Conservation (phyloP, 805 yeast species). For the Metschnikowia arizonensis region DNA sequence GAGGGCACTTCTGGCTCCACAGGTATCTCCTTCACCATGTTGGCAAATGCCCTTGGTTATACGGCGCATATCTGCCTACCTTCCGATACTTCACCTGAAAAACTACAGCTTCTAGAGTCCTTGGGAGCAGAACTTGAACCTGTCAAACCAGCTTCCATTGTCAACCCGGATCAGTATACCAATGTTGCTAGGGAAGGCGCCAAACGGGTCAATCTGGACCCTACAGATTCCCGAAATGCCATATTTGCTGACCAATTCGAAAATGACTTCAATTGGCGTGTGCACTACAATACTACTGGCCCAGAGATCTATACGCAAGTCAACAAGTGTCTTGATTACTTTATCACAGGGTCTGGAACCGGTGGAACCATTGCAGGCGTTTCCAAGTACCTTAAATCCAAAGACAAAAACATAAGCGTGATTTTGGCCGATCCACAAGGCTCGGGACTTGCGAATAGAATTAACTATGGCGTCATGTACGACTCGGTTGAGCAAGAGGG, state of each 20-base stretch:
- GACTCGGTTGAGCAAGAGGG: constrained; percentile 88
- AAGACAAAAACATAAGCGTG: constrained; percentile 40
- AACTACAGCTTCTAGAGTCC: constrained; percentile 62
- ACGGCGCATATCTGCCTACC: constrained; percentile 91
- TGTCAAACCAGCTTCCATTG: constrained; percentile 93
- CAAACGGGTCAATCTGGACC: constrained; percentile 40
- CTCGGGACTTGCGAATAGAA: constrained; percentile 80
- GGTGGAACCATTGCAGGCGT: constrained; percentile 45
- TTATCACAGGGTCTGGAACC: constrained; percentile 92
- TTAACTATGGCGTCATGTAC: constrained; percentile 91
- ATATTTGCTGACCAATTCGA: constrained; percentile 95
- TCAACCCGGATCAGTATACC: constrained; percentile 89
- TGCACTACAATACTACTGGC: constrained; percentile 80
- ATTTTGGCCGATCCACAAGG: constrained; percentile 95
- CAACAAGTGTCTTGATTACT: constrained; percentile 60
- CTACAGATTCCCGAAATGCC: constrained; percentile 45
- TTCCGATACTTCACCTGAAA: constrained; percentile 86
- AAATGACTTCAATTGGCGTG: constrained; percentile 83
- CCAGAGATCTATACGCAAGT: constrained; percentile 87
- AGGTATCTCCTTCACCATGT: constrained; percentile 87
- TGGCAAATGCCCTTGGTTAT: constrained; percentile 87
- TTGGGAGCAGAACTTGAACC: constrained; percentile 81
- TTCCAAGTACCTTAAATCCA: constrained; percentile 39
- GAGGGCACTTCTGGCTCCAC: constrained; percentile 98
- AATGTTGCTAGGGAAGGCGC: constrained; percentile 78